Base-by-base conservation (phyloP, 2,329 filamentous ascomycete species). In the Xylaria sp. region DNA sequence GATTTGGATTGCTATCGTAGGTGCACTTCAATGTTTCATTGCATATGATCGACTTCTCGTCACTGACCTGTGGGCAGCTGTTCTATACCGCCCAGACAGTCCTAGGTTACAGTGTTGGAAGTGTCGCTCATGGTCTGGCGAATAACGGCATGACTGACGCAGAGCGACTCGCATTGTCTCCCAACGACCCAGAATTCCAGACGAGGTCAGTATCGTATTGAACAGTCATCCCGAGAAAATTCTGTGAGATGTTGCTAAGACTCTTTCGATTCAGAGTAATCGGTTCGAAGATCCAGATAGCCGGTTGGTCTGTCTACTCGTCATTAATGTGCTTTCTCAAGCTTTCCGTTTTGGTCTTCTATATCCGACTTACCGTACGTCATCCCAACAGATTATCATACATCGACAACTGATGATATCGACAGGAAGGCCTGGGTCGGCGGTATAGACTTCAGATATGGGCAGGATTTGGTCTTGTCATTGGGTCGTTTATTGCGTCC, bases 131-230 rank as follows among this genome's bases (percentile, higher is more conserved):
- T 48, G 85, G 86, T 0, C 78, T 88, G 4, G 85, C 86, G 57
- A 87, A 88, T 73, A 87, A 86, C 73, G 75, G 80, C 68, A 87
- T 88, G 84, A 86, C 84, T 2, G 81, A 83, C n/a, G 81, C 78
- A 48, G 74, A 86, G 66, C 82, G 86, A 23, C 74, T 72, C 9
- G 72, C 77, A 0, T 77, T 88, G 28, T 78, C 79, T 9, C 79
- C 82, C 0, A 71, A 77, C n/a, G 82, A 82, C 6, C 73, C 78
- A 38, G 83, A 87, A 73, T 86, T 81, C 71, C 71, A 74, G 4
- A 71, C 81, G 67, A 74, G 74, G 71, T 74, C 26, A 38, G 65
- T 59, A 6, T 6, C 59, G 11, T 11, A 44, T 36, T 17, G 4
- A 40, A 5, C 3, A 13, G 36, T 40, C 11, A 15, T 13, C 11